Evolutionary conservation across 2,329 filamentous ascomycete species (phyloP), one percentile per base, ranked within the genome.

Genomic region (Aspergillus udagawae): DNA sequence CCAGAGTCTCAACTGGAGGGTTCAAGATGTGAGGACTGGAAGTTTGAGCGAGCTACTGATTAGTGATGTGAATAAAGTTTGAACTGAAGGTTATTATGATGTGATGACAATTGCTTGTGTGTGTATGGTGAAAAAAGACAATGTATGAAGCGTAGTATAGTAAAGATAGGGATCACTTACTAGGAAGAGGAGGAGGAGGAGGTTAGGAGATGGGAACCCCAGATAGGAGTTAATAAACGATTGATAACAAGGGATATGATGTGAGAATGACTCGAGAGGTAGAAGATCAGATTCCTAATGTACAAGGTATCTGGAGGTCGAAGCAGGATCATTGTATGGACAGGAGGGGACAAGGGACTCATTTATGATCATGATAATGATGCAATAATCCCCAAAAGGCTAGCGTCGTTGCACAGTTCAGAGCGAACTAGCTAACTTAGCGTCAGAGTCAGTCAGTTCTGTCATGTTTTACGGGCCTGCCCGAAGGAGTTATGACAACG

Each of bases 21-120:
- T 54, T 61, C 44, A 50, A 52, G 44, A 29, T 38, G 38, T 28
- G 27, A 45, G 38, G 23, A 42, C 41, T 23, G 42, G 42, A 44
- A 44, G 10, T 44, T 44, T 23, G 42, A 14, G 32, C 32, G 32
- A 38, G 32, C 5, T 38, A 7, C 32, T 17, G 32, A 38, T 38
- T 38, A 38, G 32, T 38, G 17, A 17, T 38, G 0, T 38, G 32
- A 7, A 17, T 38, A 38, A 38, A 45, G 42, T 23, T 45, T 45
- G n/a, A 9, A 9, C 17, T 8, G n/a, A 20, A 23, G 4, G 12
- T 45, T 23, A 23, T 10, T 45, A 20, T 45, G n/a, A 45, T 45
- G 20, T 20, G n/a, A 45, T 21, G 42, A 25, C 23, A 38, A 38
- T 47, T 47, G 44, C 44, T 47, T 21, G 12, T 23, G 21, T 23